A percentile compares a stretch with the other conserved stretches of the same genome.
phyloP scores from a whole-genome alignment of 2,329 filamentous ascomycete species.

The Neodidymelliopsis sp. region DNA sequence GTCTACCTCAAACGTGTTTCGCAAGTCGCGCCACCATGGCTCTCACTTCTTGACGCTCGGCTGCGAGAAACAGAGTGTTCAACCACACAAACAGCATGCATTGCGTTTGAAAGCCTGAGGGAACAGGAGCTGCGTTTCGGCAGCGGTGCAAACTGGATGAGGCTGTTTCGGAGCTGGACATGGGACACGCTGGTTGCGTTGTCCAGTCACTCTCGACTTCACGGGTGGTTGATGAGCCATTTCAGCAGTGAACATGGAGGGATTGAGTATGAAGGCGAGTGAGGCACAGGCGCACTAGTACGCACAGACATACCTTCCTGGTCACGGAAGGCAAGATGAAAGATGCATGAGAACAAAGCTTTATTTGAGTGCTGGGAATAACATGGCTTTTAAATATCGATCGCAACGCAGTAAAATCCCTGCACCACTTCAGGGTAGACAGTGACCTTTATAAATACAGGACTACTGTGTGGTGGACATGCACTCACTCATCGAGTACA shows the following conservation, averaged over 20 bases:
- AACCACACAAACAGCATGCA: not conserved
- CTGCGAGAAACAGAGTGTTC: not conserved
- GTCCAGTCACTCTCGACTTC: not conserved
- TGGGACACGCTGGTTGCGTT: constrained; percentile 5
- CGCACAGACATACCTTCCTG: not conserved
- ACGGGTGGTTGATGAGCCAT: constrained; percentile 2
- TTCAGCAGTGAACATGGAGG: too few species aligned
- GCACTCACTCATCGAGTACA: constrained; percentile 3
- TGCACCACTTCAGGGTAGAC: constrained; percentile 18
- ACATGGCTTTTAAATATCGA: constrained; percentile 14
- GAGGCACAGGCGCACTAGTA: not conserved
- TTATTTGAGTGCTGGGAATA: constrained; percentile 5
- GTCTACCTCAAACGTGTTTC: constrained; percentile 8
- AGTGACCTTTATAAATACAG: constrained; percentile 21
- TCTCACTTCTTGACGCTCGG: constrained; percentile 1
- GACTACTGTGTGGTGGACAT: constrained; percentile 21
- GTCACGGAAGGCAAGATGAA: not conserved
- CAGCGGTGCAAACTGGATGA: not conserved
- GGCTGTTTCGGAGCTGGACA: constrained; percentile 14
- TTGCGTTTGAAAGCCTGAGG: constrained; percentile 4
- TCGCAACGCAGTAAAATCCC: constrained; percentile 18
- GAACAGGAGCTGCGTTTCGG: constrained; percentile 11
- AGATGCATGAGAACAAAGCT: constrained; percentile 2
- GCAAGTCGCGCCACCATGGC: not conserved
- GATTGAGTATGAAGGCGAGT: not conserved